Conservation (phyloP, 352 stramenopile genomes). For the Pythium rishiriense region DNA sequence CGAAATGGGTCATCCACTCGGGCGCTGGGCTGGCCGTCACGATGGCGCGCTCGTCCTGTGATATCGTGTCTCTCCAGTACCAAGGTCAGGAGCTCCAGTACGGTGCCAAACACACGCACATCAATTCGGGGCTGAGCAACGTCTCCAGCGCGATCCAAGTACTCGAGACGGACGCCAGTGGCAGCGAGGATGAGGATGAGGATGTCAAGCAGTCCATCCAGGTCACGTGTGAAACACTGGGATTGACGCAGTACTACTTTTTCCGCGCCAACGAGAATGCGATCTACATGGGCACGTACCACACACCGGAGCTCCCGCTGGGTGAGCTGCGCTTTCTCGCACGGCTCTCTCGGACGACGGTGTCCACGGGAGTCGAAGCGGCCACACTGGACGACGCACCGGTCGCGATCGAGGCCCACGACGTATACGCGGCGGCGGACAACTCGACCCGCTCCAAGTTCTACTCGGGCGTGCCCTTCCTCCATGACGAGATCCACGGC, state of each 20-base stretch:
- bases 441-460: conserved; percentile 45
- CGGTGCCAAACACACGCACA: conserved; percentile 39
- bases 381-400: conserved; percentile 37
- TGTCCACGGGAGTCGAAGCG: conserved; percentile 38
- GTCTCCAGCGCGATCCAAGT: conserved; percentile 34
- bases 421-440: conserved; percentile 34
- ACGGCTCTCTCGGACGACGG: conserved; percentile 35
- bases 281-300: conserved; percentile 61
- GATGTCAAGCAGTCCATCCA: conserved; percentile 51
- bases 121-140: conserved; percentile 43
- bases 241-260: conserved; percentile 53
- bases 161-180: conserved; percentile 37
- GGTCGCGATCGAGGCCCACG: conserved; percentile 41
- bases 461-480: conserved; percentile 40
- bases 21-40: conserved; percentile 33
- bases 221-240: conserved; percentile 37
- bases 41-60: conserved; percentile 41
- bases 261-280: conserved; percentile 54
- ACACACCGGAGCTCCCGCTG: conserved; percentile 33
- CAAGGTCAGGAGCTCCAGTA: conserved; percentile 49
- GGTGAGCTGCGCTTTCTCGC: conserved; percentile 50
- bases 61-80: conserved; percentile 50
- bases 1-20: conserved; percentile 40
- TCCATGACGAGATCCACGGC: conserved; percentile 42
- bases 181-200: too few species aligned